phyloP scores from a whole-genome alignment of 768 basidiomycete species.

The Amanita phalloides region DNA sequence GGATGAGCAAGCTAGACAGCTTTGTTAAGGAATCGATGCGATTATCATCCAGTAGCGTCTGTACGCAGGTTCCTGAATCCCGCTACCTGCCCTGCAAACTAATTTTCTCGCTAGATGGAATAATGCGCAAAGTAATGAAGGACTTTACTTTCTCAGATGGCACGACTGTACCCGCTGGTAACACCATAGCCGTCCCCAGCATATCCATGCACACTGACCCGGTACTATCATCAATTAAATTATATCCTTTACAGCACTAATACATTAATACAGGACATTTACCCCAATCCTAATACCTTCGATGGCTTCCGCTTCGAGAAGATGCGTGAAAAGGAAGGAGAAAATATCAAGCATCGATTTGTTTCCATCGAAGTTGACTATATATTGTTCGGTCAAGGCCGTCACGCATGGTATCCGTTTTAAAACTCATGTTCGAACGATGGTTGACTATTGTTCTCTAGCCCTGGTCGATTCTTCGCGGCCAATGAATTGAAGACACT shows the following conservation, averaged over 20 bases:
- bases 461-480: too few species aligned
- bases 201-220: conserved; percentile 7
- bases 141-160: conserved; percentile 27
- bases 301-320: too few species aligned
- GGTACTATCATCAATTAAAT: background rate
- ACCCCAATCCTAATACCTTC: too few species aligned
- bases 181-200: conserved; percentile 8
- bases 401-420: too few species aligned
- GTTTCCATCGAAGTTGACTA: too few species aligned
- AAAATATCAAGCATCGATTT: too few species aligned
- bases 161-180: conserved; percentile 16
- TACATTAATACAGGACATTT: conserved; percentile 13
- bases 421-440: too few species aligned
- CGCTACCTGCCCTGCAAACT: conserved; percentile 12
- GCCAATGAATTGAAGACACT: conserved; percentile 8
- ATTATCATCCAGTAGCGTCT: conserved; percentile 4
- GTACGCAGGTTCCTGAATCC: conserved; percentile 8
- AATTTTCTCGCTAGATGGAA: conserved; percentile 6
- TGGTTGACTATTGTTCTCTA: too few species aligned
- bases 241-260: background rate
- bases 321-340: too few species aligned
- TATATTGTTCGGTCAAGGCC: too few species aligned
- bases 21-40: too few species aligned
- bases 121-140: conserved; percentile 21
- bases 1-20: too few species aligned